Evolutionary conservation across 2,329 filamentous ascomycete genomes (phyloP).

Genomic region (Periconia digitata): DNA sequence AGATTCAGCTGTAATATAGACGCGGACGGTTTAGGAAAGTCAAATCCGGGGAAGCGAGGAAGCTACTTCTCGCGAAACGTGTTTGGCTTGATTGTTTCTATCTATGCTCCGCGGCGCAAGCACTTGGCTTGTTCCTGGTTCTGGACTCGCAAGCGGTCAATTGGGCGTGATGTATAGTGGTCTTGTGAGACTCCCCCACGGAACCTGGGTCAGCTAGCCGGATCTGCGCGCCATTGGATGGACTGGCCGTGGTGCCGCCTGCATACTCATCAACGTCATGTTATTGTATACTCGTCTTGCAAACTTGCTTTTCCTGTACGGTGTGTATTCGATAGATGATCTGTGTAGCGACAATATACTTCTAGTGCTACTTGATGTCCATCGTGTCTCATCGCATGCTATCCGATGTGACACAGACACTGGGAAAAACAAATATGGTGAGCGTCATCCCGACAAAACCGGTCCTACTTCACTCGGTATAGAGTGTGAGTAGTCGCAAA

Average conservation of each 20-base stretch:
- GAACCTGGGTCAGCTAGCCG: background rate
- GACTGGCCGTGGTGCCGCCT: background rate
- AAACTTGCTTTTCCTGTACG: background rate
- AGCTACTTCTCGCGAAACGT: background rate
- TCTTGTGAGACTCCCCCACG: background rate
- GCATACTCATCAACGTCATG: background rate
- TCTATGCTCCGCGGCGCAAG: background rate
- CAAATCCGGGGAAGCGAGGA: background rate
- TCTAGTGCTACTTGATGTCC: too few relatives aligned
- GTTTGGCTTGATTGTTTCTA: background rate
- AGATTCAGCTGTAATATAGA: background rate
- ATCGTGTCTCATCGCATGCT: too few relatives aligned
- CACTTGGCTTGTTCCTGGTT: background rate
- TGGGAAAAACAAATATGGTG: too few relatives aligned
- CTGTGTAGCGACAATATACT: too few relatives aligned
- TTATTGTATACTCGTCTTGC: too few relatives aligned
- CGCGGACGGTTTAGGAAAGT: background rate
- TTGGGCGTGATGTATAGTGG: background rate
- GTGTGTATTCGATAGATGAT: background rate
- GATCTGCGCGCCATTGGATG: background rate
- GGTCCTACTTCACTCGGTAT: too few relatives aligned
- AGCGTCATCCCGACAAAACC: too few relatives aligned
- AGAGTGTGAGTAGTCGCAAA: too few relatives aligned
- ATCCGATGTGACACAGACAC: too few relatives aligned
- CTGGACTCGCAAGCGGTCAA: background rate